Conservation (phyloP, 1,284 basidiomycete genomes). For the Moesziomyces sp. region DNA sequence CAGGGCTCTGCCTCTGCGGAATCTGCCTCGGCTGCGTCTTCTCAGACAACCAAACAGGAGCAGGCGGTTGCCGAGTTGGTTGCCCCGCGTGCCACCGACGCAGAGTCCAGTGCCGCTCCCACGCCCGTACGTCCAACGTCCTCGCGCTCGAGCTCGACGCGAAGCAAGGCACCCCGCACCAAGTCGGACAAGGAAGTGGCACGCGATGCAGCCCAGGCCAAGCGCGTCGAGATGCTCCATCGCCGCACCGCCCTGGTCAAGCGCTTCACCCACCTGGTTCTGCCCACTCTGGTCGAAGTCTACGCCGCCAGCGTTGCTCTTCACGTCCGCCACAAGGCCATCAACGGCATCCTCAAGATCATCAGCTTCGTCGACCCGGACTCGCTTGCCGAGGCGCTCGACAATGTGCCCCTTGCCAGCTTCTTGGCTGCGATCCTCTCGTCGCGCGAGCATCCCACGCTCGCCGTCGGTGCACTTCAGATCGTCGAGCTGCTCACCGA, state of each 20-base stretch:
- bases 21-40: not conserved
- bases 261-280: slow-evolving; percentile 61
- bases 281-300: slow-evolving; percentile 63
- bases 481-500: slow-evolving; percentile 64
- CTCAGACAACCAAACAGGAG: slow-evolving; percentile 5
- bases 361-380: slow-evolving; percentile 60
- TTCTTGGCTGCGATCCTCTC: slow-evolving; percentile 64
- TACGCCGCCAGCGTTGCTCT: slow-evolving; percentile 63
- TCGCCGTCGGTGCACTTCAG: slow-evolving; percentile 61
- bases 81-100: not conserved
- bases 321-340: slow-evolving; percentile 54
- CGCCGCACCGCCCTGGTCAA: slow-evolving; percentile 54
- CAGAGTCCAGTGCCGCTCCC: slow-evolving; percentile 2
- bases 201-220: slow-evolving; percentile 50
- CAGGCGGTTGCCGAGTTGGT: slow-evolving; percentile 5
- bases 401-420: slow-evolving; percentile 63
- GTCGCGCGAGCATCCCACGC: slow-evolving; percentile 49
- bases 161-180: slow-evolving; percentile 18
- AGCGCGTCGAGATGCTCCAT: slow-evolving; percentile 57
- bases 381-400: slow-evolving; percentile 51
- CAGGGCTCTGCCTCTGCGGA: not conserved
- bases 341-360: slow-evolving; percentile 62
- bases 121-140: slow-evolving; percentile 8
- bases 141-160: slow-evolving; percentile 22
- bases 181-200: slow-evolving; percentile 54